Conservation (phyloP, 345 rosid genomes). For the Populus deltoides region DNA sequence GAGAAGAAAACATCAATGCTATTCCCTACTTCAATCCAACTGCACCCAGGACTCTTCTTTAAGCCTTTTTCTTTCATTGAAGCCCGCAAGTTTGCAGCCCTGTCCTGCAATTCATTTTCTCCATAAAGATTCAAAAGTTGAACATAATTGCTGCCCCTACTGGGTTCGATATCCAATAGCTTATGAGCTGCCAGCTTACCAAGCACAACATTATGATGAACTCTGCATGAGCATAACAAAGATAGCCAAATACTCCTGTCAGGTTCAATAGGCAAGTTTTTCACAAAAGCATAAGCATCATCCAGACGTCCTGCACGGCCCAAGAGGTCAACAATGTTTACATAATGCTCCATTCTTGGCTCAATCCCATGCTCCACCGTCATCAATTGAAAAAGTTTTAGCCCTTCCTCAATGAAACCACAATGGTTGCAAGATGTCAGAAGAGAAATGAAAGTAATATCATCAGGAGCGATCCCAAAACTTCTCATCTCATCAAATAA, state of each 20-base stretch:
- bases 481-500: slow-evolving; percentile 59
- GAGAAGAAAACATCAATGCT: slow-evolving; percentile 52
- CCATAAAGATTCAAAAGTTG: slow-evolving; percentile 65
- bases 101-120: slow-evolving; percentile 58
- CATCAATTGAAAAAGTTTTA: slow-evolving; percentile 50
- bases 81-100: slow-evolving; percentile 47
- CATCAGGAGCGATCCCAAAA: slow-evolving; percentile 51
- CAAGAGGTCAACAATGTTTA: slow-evolving; percentile 67
- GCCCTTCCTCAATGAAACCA: slow-evolving; percentile 64
- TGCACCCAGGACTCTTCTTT: slow-evolving; percentile 76
- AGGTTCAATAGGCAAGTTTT: slow-evolving; percentile 51
- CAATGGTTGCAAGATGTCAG: slow-evolving; percentile 82
- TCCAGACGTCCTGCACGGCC: slow-evolving; percentile 66
- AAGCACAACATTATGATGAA: slow-evolving; percentile 52
- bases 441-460: slow-evolving; percentile 63
- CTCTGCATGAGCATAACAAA: slow-evolving; percentile 58
- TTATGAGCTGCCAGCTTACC: slow-evolving; percentile 62
- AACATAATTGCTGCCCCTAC: slow-evolving; percentile 55
- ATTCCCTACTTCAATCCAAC: slow-evolving; percentile 65
- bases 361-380: slow-evolving; percentile 42
- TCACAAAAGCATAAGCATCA: slow-evolving; percentile 56
- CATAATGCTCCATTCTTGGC: slow-evolving; percentile 65
- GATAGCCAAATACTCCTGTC: slow-evolving; percentile 72
- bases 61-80: slow-evolving; percentile 61
- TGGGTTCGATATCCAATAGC: slow-evolving; percentile 52